These are phyloP conservation scores for Cercospora sp. DNA, from an alignment of 2,329 filamentous ascomycete species.

Conservation along the genomic window DNA sequence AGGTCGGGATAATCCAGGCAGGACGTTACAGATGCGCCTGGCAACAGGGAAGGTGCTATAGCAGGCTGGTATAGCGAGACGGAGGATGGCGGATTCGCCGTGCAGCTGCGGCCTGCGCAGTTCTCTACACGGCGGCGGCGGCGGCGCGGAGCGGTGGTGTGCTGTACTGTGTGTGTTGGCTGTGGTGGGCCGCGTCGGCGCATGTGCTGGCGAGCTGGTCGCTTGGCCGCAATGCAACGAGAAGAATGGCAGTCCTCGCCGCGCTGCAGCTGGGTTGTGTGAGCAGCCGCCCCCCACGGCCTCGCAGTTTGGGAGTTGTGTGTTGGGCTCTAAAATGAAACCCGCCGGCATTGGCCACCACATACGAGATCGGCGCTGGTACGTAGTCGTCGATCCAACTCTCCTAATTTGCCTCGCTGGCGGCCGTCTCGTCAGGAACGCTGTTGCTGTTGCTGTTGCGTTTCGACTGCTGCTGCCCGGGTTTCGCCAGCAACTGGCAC, in stretches of 20 bases:
- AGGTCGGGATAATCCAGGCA: conserved; percentile 7
- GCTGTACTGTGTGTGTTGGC: background rate
- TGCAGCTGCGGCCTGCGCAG: conserved; percentile 11
- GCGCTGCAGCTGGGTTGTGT: background rate
- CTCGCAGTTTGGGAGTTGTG: background rate
- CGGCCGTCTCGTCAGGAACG: background rate
- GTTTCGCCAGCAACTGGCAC: background rate
- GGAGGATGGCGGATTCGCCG: background rate
- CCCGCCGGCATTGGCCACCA: background rate
- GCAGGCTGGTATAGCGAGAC: background rate
- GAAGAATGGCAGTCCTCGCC: background rate
- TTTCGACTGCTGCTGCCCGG: background rate
- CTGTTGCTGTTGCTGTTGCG: background rate
- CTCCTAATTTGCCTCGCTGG: background rate
- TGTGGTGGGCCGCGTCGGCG: background rate
- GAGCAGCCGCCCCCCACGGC: background rate
- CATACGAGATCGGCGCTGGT: conserved; percentile 4
- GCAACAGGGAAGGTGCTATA: background rate
- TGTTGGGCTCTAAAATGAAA: conserved; percentile 1
- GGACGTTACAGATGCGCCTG: background rate
- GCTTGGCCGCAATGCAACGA: background rate
- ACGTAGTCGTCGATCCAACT: background rate
- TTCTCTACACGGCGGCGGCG: background rate
- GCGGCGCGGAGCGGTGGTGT: background rate
- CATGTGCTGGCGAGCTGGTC: background rate